Percentiles rank a stretch among this genome's conserved stretches.
phyloP scores from a whole-genome alignment of 768 basidiomycete species.

The Collybia nuda region DNA sequence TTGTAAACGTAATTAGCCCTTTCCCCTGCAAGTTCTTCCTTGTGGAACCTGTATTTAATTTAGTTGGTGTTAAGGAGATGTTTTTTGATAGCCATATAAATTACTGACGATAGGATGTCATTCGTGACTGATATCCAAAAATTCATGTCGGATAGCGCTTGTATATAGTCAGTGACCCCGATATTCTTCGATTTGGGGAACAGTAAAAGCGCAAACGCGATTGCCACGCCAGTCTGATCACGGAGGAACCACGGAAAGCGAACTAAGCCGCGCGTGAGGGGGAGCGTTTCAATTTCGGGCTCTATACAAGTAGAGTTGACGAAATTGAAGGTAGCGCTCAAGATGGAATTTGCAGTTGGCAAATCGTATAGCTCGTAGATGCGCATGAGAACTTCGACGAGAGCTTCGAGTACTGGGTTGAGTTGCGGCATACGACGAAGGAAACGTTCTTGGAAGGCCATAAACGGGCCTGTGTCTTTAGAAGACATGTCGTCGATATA shows the following conservation, averaged over 20 bases:
- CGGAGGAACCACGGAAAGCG: constrained; percentile 21
- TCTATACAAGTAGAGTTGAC: constrained; percentile 17
- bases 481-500: constrained; percentile 17
- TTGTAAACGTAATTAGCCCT: constrained; percentile 15
- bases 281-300: constrained; percentile 6
- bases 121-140: constrained; percentile 15
- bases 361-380: constrained; percentile 16
- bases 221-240: constrained; percentile 15
- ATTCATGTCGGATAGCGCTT: constrained; percentile 19
- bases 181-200: constrained; percentile 14
- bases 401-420: constrained; percentile 15
- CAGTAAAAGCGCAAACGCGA: constrained; percentile 12
- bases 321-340: constrained; percentile 16
- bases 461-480: constrained; percentile 4
- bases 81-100: background rate
- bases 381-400: constrained; percentile 7
- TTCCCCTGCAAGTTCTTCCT: constrained; percentile 21
- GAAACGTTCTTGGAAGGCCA: constrained; percentile 15
- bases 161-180: constrained; percentile 14
- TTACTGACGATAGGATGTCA: constrained; percentile 21
- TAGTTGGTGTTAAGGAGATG: background rate
- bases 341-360: constrained; percentile 15
- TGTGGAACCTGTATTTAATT: constrained; percentile 13
- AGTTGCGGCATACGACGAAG: constrained; percentile 14
- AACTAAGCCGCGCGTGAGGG: constrained; percentile 1